Conservation (phyloP, 2,329 filamentous ascomycete species). For the Claviceps quebecensis region DNA sequence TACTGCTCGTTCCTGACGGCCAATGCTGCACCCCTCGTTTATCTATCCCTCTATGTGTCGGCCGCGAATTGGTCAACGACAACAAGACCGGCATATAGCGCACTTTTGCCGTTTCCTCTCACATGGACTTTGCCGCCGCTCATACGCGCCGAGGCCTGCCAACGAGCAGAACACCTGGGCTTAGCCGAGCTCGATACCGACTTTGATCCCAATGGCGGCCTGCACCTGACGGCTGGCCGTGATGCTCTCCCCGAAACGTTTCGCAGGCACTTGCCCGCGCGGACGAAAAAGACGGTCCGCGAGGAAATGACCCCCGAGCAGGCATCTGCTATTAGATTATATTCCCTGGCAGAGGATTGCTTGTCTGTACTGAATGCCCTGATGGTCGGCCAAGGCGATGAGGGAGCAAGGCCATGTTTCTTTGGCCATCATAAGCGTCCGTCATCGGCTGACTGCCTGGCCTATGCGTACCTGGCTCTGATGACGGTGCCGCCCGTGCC, state of each 20-base stretch:
- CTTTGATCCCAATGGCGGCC: slow-evolving; percentile 23
- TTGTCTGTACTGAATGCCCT: slow-evolving; percentile 57
- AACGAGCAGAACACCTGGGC: slow-evolving; percentile 55
- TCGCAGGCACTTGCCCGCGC: slow-evolving; percentile 22
- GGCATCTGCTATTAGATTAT: slow-evolving; percentile 60
- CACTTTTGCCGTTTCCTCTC: slow-evolving; percentile 69
- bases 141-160: slow-evolving; percentile 55
- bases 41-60: slow-evolving; percentile 81
- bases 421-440: slow-evolving; percentile 13
- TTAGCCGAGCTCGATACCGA: slow-evolving; percentile 55
- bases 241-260: slow-evolving; percentile 26
- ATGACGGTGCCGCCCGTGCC: slow-evolving; percentile 43
- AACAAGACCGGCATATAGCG: slow-evolving; percentile 69
- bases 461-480: slow-evolving; percentile 64
- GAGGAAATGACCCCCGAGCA: slow-evolving; percentile 56
- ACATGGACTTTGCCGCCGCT: slow-evolving; percentile 74
- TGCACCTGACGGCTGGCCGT: slow-evolving; percentile 23
- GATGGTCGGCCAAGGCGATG: slow-evolving; percentile 12
- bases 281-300: slow-evolving; percentile 42
- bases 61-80: slow-evolving; percentile 69
- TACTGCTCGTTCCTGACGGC: slow-evolving; percentile 58
- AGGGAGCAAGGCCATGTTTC: slow-evolving; percentile 18
- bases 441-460: slow-evolving; percentile 56
- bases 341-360: slow-evolving; percentile 56
- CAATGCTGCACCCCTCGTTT: slow-evolving; percentile 63